These are phyloP conservation scores for Kingdonia uniflora DNA, from an alignment of 164 flowering plant genomes.

Conservation along the genomic window DNA sequence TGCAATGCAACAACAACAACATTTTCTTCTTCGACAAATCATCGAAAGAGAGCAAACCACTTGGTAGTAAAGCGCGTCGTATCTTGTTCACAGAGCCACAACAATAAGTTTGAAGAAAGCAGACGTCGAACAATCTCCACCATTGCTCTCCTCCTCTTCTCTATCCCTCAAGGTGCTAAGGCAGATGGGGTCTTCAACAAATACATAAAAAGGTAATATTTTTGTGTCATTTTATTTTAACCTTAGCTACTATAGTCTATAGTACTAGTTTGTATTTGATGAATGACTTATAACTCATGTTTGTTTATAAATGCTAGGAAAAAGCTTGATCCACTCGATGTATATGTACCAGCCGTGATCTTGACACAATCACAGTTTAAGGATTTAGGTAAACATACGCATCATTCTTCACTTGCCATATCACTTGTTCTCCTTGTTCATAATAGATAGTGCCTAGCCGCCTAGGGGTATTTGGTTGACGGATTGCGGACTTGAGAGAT, in stretches of 20 bases:
- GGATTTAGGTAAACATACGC: slow-evolving; percentile 56
- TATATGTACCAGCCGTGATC: slow-evolving; percentile 77
- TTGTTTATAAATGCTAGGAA: slow-evolving; percentile 37
- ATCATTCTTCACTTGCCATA: no score
- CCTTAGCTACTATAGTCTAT: no score
- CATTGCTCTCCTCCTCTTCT: slow-evolving; percentile 20
- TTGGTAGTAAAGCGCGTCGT: slow-evolving; percentile 28
- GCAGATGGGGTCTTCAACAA: slow-evolving; percentile 53
- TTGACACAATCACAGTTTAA: slow-evolving; percentile 65
- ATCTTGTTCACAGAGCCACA: no score
- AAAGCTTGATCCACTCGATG: slow-evolving; percentile 85
- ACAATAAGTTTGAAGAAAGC: slow-evolving; percentile 8
- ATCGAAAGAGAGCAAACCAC: neutral
- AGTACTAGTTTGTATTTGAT: no score
- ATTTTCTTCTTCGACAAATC: neutral
- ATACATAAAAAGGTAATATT: slow-evolving; percentile 59
- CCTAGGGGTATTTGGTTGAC: no score
- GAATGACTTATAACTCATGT: neutral
- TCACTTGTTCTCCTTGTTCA: no score
- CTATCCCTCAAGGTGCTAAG: slow-evolving; percentile 21
- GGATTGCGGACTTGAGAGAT: no score
- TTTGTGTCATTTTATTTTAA: no score
- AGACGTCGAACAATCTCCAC: slow-evolving; percentile 50
- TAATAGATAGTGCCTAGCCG: no score
- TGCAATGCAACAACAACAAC: neutral